A percentile compares a stretch with the other conserved stretches of the same genome.
phyloP scores from a whole-genome alignment of 495 filamentous ascomycete species.

The Platismatia glauca region DNA sequence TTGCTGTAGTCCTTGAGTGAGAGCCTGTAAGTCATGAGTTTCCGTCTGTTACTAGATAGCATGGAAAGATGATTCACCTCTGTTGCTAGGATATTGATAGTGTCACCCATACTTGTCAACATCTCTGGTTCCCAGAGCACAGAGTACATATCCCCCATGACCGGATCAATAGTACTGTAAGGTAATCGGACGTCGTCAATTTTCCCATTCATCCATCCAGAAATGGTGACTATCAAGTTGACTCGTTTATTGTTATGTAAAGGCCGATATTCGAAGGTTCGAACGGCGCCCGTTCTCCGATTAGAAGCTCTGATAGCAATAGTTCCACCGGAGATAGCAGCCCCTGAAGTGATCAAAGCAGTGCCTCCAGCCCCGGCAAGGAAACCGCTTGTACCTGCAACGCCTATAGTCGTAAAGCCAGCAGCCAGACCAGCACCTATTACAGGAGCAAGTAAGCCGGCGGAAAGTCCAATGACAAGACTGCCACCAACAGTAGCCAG shows the following conservation, averaged over 20 bases:
- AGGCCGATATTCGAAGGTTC: constrained; percentile 93
- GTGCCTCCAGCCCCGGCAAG: constrained; percentile 87
- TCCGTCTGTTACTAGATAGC: not conserved
- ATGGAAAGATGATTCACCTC: constrained; percentile 35
- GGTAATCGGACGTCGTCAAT: constrained; percentile 93
- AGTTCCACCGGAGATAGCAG: constrained; percentile 74
- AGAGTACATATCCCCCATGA: constrained; percentile 98
- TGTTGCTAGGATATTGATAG: constrained; percentile 95
- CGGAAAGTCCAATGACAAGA: constrained; percentile 90
- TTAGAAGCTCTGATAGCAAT: constrained; percentile 80
- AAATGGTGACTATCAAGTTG: constrained; percentile 90
- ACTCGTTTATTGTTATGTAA: constrained; percentile 96
- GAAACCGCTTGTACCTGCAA: constrained; percentile 80
- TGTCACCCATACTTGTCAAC: constrained; percentile 93
- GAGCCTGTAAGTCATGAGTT: constrained; percentile 40
- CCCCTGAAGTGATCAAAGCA: constrained; percentile 83
- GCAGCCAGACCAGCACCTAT: constrained; percentile 93
- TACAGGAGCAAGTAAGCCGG: constrained; percentile 82
- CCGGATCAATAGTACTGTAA: constrained; percentile 88
- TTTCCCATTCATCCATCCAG: constrained; percentile 98
- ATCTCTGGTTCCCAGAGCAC: constrained; percentile 98
- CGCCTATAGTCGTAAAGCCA: constrained; percentile 90
- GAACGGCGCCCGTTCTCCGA: constrained; percentile 79
- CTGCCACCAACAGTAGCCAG: constrained; percentile 93
- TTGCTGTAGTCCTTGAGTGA: constrained; percentile 94